Evolutionary conservation across 1,139 yeast genomes (phyloP), one percentile per base, ranked within the genome.

Genomic region (Casaregolazyma lundiana): DNA sequence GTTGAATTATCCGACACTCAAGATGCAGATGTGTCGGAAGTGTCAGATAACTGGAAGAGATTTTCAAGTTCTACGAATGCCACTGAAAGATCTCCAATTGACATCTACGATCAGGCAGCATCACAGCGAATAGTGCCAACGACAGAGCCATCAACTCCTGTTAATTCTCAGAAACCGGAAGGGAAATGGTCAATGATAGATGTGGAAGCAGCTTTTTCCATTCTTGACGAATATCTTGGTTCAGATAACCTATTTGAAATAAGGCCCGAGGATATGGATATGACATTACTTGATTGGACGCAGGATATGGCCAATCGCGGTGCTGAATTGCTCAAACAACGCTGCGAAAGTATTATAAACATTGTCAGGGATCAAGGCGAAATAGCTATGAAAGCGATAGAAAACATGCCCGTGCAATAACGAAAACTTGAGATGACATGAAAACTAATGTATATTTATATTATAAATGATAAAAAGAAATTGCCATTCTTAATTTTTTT

Each of bases 211-310:
- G 62, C 71, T 1, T 64, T 71, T 43, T 69, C 69, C 7, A 68
- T 67, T 24, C 55, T 73, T 18, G 61, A 59, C 18, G 70, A 40
- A 20, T 30, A 29, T 13, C 18, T 32, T 11, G 43, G 34, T 7
- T 30, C 35, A 19, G 35, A 19, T 13, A n/a, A n/a, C n/a, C 11
- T 9, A 5, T 16, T 38, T 7, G 21, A 24, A 38, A n/a, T 40
- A n/a, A n/a, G 20, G 19, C 34, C 32, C 8, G 37, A 30, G 1
- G 43, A 40, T 20, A 40, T 30, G 43, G 36, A 40, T 13, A 78
- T 83, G 83, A 79, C 87, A 0, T 76, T 88, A 15, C 73, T 73
- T 44, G 78, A 84, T 51, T 88, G 95, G 95, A 66, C 86, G 17
- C 62, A 62, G 40, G 70, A 73, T 54, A 74, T 77, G 57, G 62